Conservation (phyloP, 2,329 filamentous ascomycete species). For the Truncatella angustata region DNA sequence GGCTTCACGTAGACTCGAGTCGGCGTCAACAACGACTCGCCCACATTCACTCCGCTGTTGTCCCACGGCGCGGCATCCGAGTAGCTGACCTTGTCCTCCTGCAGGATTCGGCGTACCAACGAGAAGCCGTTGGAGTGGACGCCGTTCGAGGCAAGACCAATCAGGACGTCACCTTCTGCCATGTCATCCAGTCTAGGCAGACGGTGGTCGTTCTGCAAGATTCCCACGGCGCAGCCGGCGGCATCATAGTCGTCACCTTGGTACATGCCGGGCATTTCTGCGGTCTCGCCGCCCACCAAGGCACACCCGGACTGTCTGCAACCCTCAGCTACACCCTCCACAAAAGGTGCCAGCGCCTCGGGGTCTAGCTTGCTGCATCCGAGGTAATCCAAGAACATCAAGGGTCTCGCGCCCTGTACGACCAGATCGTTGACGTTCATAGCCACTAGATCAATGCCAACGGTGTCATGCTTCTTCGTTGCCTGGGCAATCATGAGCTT, state of each 20-base stretch:
- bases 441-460: constrained; percentile 94
- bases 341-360: constrained; percentile 76
- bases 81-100: constrained; percentile 69
- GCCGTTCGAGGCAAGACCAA: constrained; percentile 82
- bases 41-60: constrained; percentile 50
- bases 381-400: constrained; percentile 98
- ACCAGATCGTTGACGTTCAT: constrained; percentile 99
- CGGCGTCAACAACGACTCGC: constrained; percentile 78
- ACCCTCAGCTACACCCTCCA: constrained; percentile 84
- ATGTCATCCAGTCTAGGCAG: constrained; percentile 77
- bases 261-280: constrained; percentile 98
- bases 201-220: constrained; percentile 66
- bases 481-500: constrained; percentile 95
- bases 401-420: constrained; percentile 89
- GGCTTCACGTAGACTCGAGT: constrained; percentile 92
- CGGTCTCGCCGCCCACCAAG: constrained; percentile 94
- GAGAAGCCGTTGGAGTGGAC: constrained; percentile 98
- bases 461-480: constrained; percentile 86
- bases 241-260: constrained; percentile 87
- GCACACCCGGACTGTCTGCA: constrained; percentile 84
- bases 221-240: constrained; percentile 84
- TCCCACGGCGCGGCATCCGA: constrained; percentile 76
- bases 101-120: constrained; percentile 86
- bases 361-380: constrained; percentile 87
- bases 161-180: constrained; percentile 76